Conservation (phyloP, 192 early-diverging fungal species). For the Podila verticillata region DNA sequence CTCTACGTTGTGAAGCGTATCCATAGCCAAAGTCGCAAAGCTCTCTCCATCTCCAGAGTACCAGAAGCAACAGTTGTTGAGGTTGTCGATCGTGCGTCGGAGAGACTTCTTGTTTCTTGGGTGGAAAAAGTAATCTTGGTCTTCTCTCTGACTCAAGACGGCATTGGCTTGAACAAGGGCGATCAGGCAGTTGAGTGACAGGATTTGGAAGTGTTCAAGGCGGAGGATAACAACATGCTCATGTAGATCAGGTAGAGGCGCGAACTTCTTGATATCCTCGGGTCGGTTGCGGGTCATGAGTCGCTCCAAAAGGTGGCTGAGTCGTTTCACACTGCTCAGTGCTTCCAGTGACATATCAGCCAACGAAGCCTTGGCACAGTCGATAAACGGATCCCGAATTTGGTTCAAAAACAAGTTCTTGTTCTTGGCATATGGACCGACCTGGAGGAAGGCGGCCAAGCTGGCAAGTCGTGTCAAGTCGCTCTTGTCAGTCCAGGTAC, state of each 20-base stretch:
- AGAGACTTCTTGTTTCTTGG: conserved; percentile 65
- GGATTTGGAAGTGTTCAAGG: conserved; percentile 58
- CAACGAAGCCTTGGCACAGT: conserved; percentile 19
- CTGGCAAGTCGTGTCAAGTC: conserved; percentile 67
- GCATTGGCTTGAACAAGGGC: conserved; percentile 78
- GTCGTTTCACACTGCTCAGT: conserved; percentile 54
- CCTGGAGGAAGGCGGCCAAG: conserved; percentile 66
- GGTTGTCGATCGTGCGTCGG: conserved; percentile 65
- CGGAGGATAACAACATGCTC: conserved; percentile 56
- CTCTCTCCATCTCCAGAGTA: conserved; percentile 51
- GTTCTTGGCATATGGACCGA: conserved; percentile 69
- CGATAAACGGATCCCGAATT: conserved; percentile 65
- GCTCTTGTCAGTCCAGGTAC: conserved; percentile 32
- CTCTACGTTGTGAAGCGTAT: conserved; percentile 7
- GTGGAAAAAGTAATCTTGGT: conserved; percentile 82
- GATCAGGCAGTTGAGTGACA: conserved; percentile 67
- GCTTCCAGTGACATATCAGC: conserved; percentile 20
- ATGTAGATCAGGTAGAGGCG: conserved; percentile 71
- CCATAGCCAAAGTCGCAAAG: not conserved
- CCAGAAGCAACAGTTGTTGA: conserved; percentile 76
- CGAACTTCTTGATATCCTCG: conserved; percentile 63
- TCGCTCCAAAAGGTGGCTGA: conserved; percentile 69
- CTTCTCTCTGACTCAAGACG: conserved; percentile 69
- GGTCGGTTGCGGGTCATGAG: conserved; percentile 79
- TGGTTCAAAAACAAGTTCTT: conserved; percentile 56